These are phyloP conservation scores for Xylaria sp. DNA, from an alignment of 2,329 filamentous ascomycete species.

Conservation along the genomic window DNA sequence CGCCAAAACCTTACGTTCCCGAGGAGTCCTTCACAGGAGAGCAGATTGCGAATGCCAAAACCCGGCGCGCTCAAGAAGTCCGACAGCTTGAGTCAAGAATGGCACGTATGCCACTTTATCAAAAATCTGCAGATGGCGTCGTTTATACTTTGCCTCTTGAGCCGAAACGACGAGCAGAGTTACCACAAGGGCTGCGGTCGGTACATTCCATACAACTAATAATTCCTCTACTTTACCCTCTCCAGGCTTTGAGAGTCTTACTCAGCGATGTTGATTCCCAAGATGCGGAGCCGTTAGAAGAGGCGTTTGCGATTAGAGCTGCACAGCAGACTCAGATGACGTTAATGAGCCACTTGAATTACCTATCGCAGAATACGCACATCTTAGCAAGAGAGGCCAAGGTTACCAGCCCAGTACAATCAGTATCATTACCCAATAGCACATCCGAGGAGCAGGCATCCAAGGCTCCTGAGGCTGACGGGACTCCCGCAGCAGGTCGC, in stretches of 20 bases:
- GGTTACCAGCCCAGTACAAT: conserved; percentile 32
- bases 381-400: conserved; percentile 63
- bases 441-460: not conserved
- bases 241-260: conserved; percentile 69
- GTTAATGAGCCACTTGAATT: conserved; percentile 77
- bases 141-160: conserved; percentile 74
- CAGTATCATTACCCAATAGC: not conserved
- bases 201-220: conserved; percentile 70
- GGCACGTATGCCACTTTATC: conserved; percentile 68
- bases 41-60: conserved; percentile 66
- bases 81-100: conserved; percentile 78
- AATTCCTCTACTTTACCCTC: conserved; percentile 73
- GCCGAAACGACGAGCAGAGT: conserved; percentile 62
- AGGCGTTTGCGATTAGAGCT: conserved; percentile 66
- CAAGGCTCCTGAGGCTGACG: not conserved
- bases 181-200: conserved; percentile 65
- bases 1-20: conserved; percentile 45
- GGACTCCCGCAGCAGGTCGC: conserved; percentile 16
- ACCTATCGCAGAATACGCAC: conserved; percentile 73
- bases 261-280: conserved; percentile 66
- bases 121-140: conserved; percentile 71
- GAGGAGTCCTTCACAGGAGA: conserved; percentile 60
- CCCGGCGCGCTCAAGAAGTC: conserved; percentile 67
- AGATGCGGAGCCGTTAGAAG: conserved; percentile 68
- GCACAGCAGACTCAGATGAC: conserved; percentile 63